Evolutionary conservation across 352 stramenopile species (phyloP).

Genomic region (Pythium aristosporum): DNA sequence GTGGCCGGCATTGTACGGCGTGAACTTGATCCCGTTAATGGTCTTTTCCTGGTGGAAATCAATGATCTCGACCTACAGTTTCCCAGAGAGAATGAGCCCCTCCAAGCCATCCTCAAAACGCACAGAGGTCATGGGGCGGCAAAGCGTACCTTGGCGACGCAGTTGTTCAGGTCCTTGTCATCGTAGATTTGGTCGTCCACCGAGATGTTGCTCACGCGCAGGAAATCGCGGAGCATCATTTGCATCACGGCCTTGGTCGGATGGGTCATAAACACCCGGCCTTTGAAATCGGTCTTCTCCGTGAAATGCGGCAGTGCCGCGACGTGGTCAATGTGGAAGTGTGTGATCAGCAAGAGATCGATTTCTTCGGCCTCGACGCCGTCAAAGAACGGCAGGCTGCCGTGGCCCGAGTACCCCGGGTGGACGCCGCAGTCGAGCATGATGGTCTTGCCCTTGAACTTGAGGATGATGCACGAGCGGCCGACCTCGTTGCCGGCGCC

Average conservation of each 20-base stretch:
- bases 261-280: slow-evolving; percentile 99
- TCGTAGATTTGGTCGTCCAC: slow-evolving; percentile 93
- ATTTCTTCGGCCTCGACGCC: slow-evolving; percentile 94
- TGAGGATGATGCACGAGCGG: slow-evolving; percentile 98
- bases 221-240: slow-evolving; percentile 97
- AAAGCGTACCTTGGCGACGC: slow-evolving; percentile 87
- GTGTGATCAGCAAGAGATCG: slow-evolving; percentile 98
- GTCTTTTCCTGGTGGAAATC: slow-evolving; percentile 98
- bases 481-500: slow-evolving; percentile 99
- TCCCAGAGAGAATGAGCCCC: no score
- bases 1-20: slow-evolving; percentile 98
- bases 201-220: slow-evolving; percentile 94
- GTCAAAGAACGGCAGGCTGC: slow-evolving; percentile 98
- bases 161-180: slow-evolving; percentile 95
- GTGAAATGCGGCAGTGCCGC: slow-evolving; percentile 99
- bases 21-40: slow-evolving; percentile 97
- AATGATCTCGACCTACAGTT: slow-evolving; percentile 93
- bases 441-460: slow-evolving; percentile 99
- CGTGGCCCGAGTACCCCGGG: slow-evolving; percentile 94
- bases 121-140: neutral
- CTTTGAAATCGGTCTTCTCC: slow-evolving; percentile 98
- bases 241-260: slow-evolving; percentile 99
- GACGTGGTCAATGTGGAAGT: slow-evolving; percentile 99
- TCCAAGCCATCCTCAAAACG: no score
- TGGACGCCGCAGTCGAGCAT: slow-evolving; percentile 93